These are phyloP conservation scores for Cytospora schulzeri DNA, from an alignment of 2,329 filamentous ascomycete genomes.

Conservation along the genomic window DNA sequence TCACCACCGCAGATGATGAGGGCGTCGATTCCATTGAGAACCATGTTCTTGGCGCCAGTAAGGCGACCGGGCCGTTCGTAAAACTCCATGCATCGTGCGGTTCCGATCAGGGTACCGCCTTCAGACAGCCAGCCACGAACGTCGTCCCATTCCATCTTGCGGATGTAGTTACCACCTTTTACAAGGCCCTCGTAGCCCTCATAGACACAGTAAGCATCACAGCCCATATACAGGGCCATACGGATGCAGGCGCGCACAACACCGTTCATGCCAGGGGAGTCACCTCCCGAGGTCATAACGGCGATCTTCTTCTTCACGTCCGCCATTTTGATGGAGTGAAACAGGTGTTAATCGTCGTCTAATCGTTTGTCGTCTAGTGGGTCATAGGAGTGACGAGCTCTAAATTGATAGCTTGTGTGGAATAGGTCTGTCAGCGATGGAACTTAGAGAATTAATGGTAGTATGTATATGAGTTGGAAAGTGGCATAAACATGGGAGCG, in stretches of 20 bases:
- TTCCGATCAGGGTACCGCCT: slow-evolving; percentile 94
- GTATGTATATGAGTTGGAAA: no score
- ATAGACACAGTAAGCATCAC: slow-evolving; percentile 79
- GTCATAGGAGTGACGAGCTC: neutral
- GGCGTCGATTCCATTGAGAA: slow-evolving; percentile 89
- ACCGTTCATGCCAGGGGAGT: slow-evolving; percentile 93
- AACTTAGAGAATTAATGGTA: neutral
- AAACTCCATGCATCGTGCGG: slow-evolving; percentile 89
- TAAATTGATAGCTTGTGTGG: neutral
- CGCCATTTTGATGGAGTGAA: slow-evolving; percentile 42
- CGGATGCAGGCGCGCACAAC: slow-evolving; percentile 88
- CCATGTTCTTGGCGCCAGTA: slow-evolving; percentile 89
- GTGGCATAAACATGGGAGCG: neutral
- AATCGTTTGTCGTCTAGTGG: neutral
- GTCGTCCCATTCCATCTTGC: slow-evolving; percentile 86
- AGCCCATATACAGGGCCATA: slow-evolving; percentile 83
- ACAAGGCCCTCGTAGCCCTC: slow-evolving; percentile 97
- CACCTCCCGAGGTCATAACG: slow-evolving; percentile 92
- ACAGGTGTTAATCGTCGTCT: neutral
- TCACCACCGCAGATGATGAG: slow-evolving; percentile 97
- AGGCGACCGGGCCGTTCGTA: slow-evolving; percentile 84
- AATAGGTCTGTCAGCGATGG: neutral
- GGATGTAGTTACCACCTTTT: slow-evolving; percentile 84
- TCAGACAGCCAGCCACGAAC: slow-evolving; percentile 93
- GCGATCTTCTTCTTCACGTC: slow-evolving; percentile 69